A percentile compares a stretch with the other conserved stretches of the same genome.
phyloP scores from a whole-genome alignment of 345 rosid genomes.

The Angophora floribunda region DNA sequence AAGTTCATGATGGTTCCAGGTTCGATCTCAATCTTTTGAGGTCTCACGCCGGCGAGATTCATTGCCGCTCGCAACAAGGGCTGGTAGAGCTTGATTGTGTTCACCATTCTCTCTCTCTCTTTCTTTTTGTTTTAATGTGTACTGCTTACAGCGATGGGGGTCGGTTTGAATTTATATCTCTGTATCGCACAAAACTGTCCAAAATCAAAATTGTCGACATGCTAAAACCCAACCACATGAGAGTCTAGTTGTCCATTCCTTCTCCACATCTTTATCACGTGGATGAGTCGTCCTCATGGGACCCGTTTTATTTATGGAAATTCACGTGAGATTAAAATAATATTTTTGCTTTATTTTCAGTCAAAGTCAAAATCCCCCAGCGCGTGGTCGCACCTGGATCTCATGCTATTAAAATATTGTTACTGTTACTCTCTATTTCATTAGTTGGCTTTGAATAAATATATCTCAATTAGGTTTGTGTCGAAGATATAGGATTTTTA shows the following conservation, averaged over 20 bases:
- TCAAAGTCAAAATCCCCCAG: too few relatives aligned
- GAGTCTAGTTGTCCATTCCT: background rate
- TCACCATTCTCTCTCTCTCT: conserved; percentile 2
- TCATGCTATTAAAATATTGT: too few relatives aligned
- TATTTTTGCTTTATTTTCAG: too few relatives aligned
- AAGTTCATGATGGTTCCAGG: conserved; percentile 16
- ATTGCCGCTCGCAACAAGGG: background rate
- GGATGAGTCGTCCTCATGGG: background rate
- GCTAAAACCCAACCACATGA: background rate
- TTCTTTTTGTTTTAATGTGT: background rate
- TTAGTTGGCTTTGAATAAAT: too few relatives aligned
- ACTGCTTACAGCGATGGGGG: background rate
- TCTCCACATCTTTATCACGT: background rate
- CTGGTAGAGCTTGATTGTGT: conserved; percentile 2
- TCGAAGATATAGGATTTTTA: too few relatives aligned
- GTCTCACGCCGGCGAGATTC: conserved; percentile 12
- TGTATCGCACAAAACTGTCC: background rate
- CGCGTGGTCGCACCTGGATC: too few relatives aligned
- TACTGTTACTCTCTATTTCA: too few relatives aligned
- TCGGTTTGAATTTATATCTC: background rate
- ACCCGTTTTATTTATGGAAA: too few relatives aligned
- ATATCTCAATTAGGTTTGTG: too few relatives aligned
- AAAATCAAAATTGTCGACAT: background rate
- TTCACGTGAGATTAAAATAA: too few relatives aligned
- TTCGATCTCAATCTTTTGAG: conserved; percentile 12